phyloP scores from a whole-genome alignment of 768 basidiomycete genomes.

The Auriscalpium orientale region DNA sequence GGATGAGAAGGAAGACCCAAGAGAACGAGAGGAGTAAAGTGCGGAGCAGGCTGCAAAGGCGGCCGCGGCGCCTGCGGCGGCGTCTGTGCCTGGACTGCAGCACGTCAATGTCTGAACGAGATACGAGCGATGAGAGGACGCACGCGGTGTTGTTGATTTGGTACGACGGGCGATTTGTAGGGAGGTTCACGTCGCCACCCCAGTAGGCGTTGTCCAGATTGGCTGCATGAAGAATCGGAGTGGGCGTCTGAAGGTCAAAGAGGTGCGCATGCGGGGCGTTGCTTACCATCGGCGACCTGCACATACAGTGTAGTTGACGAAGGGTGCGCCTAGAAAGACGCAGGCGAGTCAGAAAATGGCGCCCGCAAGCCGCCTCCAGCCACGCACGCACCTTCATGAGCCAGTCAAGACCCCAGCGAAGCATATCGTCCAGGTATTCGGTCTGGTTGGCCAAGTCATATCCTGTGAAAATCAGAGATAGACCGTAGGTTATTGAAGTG shows the following conservation, averaged over 20 bases:
- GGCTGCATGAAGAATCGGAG: constrained; percentile 25
- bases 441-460: constrained; percentile 86
- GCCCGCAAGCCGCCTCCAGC: no score
- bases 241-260: background rate
- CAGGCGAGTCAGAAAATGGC: no score
- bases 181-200: constrained; percentile 81
- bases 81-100: constrained; percentile 77
- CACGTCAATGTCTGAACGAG: background rate
- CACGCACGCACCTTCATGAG: constrained; percentile 63
- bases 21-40: constrained; percentile 59
- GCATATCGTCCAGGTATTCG: constrained; percentile 82
- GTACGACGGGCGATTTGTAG: constrained; percentile 65
- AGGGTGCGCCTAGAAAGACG: constrained; percentile 64
- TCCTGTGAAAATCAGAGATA: constrained; percentile 31
- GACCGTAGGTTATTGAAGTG: background rate
- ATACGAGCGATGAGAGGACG: background rate
- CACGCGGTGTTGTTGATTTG: constrained; percentile 65
- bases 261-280: background rate
- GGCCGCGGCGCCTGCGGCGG: constrained; percentile 73
- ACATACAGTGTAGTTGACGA: constrained; percentile 65
- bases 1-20: constrained; percentile 45
- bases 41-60: constrained; percentile 85
- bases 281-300: constrained; percentile 60
- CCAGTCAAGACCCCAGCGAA: constrained; percentile 91
- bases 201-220: constrained; percentile 73